Evolutionary conservation across 2,329 filamentous ascomycete genomes (phyloP).

Genomic region (Sporothrix protearum): DNA sequence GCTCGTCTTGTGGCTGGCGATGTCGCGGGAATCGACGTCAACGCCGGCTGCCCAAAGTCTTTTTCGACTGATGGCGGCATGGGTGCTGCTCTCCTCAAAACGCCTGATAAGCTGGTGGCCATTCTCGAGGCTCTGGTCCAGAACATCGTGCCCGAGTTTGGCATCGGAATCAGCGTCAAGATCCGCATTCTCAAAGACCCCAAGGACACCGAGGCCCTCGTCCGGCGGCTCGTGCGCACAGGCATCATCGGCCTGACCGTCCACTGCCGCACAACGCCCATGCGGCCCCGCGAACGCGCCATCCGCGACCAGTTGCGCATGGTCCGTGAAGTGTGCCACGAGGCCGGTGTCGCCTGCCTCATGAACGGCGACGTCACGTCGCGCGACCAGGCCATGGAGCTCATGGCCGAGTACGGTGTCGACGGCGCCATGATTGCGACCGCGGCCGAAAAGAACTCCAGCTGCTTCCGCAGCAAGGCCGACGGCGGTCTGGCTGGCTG

Average conservation of each 20-base stretch:
- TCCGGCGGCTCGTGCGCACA: constrained; percentile 73
- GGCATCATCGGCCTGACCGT: constrained; percentile 91
- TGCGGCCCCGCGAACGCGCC: constrained; percentile 85
- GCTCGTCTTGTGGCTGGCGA: constrained; percentile 80
- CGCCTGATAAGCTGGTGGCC: constrained; percentile 75
- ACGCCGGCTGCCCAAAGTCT: constrained; percentile 96
- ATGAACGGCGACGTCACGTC: constrained; percentile 91
- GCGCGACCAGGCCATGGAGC: constrained; percentile 65
- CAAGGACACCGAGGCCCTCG: constrained; percentile 71
- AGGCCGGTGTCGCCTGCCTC: constrained; percentile 83
- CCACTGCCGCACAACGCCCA: constrained; percentile 93
- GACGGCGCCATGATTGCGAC: constrained; percentile 98
- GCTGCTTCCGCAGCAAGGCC: constrained; percentile 69
- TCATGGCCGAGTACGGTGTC: constrained; percentile 76
- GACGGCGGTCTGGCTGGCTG: constrained; percentile 71
- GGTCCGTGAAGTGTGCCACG: constrained; percentile 74
- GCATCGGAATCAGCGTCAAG: constrained; percentile 95
- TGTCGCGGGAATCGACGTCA: constrained; percentile 92
- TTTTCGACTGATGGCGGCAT: constrained; percentile 93
- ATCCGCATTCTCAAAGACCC: constrained; percentile 81
- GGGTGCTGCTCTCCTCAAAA: constrained; percentile 85
- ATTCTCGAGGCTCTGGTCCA: constrained; percentile 81
- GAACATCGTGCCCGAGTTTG: constrained; percentile 69
- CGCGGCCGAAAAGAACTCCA: constrained; percentile 84
- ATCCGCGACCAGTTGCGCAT: constrained; percentile 82